phyloP scores from a whole-genome alignment of 139 green algal species.

The Chlorella sp. region DNA sequence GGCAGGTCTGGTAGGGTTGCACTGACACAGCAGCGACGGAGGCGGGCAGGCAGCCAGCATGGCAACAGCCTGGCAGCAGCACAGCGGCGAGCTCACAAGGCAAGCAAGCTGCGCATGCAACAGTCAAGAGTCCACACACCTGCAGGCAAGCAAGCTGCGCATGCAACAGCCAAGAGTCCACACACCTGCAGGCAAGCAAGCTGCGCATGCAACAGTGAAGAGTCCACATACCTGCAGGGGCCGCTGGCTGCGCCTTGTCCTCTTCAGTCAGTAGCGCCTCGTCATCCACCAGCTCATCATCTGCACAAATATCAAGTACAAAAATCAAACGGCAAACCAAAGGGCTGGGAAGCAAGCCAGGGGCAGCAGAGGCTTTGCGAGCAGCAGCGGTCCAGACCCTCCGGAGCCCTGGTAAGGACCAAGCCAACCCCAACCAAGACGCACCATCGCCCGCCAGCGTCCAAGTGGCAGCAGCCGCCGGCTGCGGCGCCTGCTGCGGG shows the following conservation, averaged over 20 bases:
- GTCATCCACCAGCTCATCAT: conserved; percentile 84
- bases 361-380: too few species aligned
- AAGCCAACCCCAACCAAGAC: too few species aligned
- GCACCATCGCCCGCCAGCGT: neutral
- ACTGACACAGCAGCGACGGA: neutral
- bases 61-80: neutral
- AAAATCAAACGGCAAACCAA: too few species aligned
- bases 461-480: conserved; percentile 20
- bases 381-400: too few species aligned
- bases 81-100: too few species aligned
- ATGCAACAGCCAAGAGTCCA: neutral
- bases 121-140: neutral
- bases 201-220: neutral
- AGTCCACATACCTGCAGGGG: conserved; percentile 14
- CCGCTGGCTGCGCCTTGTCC: conserved; percentile 68
- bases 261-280: conserved; percentile 91
- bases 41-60: neutral
- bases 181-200: too few species aligned
- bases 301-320: neutral
- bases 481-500: conserved; percentile 23
- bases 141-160: too few species aligned
- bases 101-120: neutral
- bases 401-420: too few species aligned
- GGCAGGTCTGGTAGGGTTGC: neutral
- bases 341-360: too few species aligned